Evolutionary conservation across 2,329 filamentous ascomycete species (phyloP).

Genomic region (Achaetomium macrosporum): DNA sequence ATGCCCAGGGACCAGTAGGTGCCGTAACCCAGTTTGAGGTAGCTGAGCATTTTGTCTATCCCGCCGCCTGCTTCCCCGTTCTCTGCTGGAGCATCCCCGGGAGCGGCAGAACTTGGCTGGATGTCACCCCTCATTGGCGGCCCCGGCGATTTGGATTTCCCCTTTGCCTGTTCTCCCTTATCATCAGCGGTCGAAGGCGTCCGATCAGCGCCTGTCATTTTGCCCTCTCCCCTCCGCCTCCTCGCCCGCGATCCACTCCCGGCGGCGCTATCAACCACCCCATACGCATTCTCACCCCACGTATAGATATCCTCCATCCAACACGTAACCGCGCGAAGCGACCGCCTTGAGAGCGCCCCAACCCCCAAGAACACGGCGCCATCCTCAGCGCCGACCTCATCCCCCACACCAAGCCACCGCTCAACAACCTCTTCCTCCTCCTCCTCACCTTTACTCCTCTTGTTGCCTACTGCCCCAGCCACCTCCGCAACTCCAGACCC

Average conservation of each 20-base stretch:
- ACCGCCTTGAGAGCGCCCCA: conserved; percentile 64
- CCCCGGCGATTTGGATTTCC: background rate
- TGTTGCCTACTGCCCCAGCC: background rate
- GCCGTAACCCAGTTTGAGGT: conserved; percentile 61
- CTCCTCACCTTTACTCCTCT: conserved; percentile 1
- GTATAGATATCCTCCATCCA: conserved; percentile 89
- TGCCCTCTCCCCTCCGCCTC: conserved; percentile 20
- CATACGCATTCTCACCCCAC: conserved; percentile 80
- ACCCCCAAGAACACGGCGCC: conserved; percentile 82
- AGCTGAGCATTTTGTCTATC: conserved; percentile 54
- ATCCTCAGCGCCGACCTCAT: conserved; percentile 64
- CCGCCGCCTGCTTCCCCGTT: conserved; percentile 34
- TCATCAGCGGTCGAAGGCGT: background rate
- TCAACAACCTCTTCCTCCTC: conserved; percentile 25
- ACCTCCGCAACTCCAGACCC: conserved; percentile 41
- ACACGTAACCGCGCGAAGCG: conserved; percentile 65
- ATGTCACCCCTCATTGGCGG: background rate
- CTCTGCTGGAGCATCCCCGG: background rate
- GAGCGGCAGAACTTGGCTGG: background rate
- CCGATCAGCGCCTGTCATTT: background rate
- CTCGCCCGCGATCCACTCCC: conserved; percentile 52
- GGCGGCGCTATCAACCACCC: conserved; percentile 71
- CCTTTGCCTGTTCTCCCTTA: conserved; percentile 19
- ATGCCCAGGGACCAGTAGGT: conserved; percentile 55
- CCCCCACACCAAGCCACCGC: conserved; percentile 71